phyloP scores from a whole-genome alignment of 306 rosid species.

The Alnus rubra region DNA sequence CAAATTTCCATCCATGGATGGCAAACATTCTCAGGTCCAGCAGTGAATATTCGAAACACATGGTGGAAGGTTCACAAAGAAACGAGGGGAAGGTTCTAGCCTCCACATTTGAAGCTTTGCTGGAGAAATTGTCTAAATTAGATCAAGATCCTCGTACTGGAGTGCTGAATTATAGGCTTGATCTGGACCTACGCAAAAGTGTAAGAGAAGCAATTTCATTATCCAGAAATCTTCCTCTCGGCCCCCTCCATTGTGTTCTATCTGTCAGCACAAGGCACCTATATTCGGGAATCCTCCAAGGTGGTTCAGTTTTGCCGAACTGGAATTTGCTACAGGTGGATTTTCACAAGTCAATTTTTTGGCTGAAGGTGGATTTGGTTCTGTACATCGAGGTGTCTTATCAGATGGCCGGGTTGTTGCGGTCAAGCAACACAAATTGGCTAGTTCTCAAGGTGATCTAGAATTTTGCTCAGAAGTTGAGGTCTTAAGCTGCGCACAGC shows the following conservation, averaged over 20 bases:
- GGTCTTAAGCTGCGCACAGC: conserved; percentile 95
- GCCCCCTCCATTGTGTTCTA: conserved; percentile 93
- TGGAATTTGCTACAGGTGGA: conserved; percentile 82
- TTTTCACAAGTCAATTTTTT: conserved; percentile 83
- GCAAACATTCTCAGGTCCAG: conserved; percentile 48
- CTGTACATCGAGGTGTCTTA: conserved; percentile 82
- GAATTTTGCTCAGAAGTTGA: conserved; percentile 98
- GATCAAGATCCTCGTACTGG: conserved; percentile 60
- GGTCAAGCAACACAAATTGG: conserved; percentile 86
- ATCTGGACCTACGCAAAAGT: conserved; percentile 69
- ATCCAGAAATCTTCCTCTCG: conserved; percentile 57
- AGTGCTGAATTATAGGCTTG: conserved; percentile 45
- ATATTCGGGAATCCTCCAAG: conserved; percentile 89
- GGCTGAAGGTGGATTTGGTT: conserved; percentile 99
- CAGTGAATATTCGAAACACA: conserved; percentile 46
- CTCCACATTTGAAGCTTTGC: conserved; percentile 54
- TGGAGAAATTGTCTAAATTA: conserved; percentile 54
- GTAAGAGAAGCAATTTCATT: conserved; percentile 74
- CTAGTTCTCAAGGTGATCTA: conserved; percentile 90
- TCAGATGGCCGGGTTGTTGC: conserved; percentile 80
- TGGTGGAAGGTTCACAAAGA: conserved; percentile 33
- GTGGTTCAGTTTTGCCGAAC: conserved; percentile 85
- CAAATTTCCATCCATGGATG: conserved; percentile 76
- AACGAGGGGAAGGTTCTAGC: conserved; percentile 43
- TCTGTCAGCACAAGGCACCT: conserved; percentile 97